Evolutionary conservation across 2,329 filamentous ascomycete species (phyloP).

Genomic region (Phaeophleospora eucalypticola): DNA sequence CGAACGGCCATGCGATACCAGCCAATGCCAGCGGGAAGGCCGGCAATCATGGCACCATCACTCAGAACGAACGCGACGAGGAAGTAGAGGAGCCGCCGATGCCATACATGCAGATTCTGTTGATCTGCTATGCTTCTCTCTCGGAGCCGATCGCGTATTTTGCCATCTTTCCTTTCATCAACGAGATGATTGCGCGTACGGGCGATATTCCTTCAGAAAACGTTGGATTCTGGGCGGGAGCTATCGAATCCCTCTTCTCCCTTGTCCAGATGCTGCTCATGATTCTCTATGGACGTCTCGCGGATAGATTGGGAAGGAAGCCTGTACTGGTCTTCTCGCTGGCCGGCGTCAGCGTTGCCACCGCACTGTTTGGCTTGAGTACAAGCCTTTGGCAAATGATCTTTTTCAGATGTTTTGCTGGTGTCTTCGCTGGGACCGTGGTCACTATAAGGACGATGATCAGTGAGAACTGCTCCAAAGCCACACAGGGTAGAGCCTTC

Average conservation of each 20-base stretch:
- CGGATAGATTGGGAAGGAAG: conserved; percentile 67
- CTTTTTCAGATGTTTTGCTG: conserved; percentile 64
- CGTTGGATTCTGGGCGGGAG: conserved; percentile 74
- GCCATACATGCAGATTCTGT: conserved; percentile 61
- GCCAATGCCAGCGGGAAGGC: conserved; percentile 6
- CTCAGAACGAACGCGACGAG: background rate
- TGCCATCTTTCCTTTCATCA: conserved; percentile 73
- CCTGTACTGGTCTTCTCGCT: conserved; percentile 67
- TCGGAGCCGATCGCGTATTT: conserved; percentile 81
- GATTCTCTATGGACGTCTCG: conserved; percentile 66
- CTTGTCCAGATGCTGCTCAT: conserved; percentile 75
- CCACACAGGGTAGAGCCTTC: conserved; percentile 69
- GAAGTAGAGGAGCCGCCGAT: conserved; percentile 40
- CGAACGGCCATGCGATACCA: conserved; percentile 8
- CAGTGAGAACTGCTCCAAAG: conserved; percentile 63
- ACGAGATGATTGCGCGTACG: conserved; percentile 67
- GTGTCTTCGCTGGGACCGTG: conserved; percentile 68
- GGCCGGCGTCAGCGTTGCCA: conserved; percentile 59
- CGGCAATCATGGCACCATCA: conserved; percentile 1
- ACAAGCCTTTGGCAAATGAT: conserved; percentile 68
- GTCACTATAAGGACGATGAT: conserved; percentile 76
- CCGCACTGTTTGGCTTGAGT: conserved; percentile 66
- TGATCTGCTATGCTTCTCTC: conserved; percentile 70
- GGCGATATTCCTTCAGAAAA: conserved; percentile 60
- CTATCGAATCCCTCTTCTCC: conserved; percentile 69